phyloP scores from a whole-genome alignment of 1,284 basidiomycete genomes.

The Melampsora larici-populina region DNA sequence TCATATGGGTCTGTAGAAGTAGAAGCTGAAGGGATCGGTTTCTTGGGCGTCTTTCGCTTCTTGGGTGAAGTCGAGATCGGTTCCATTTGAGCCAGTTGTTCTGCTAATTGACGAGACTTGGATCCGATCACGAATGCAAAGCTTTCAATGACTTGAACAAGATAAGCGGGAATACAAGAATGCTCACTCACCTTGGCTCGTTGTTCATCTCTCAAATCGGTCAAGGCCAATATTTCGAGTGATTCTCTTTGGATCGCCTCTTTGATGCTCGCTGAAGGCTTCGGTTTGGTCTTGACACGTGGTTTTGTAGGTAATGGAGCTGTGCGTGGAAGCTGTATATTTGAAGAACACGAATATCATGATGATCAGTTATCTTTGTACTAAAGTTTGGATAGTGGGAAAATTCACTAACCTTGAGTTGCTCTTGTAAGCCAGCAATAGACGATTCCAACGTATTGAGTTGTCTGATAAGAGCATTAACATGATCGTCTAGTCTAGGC shows the following conservation, averaged over 20 bases:
- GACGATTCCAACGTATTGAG: slow-evolving; percentile 38
- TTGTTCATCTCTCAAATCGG: slow-evolving; percentile 41
- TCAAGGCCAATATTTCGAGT: slow-evolving; percentile 39
- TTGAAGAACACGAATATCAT: too few relatives aligned
- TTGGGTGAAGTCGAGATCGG: slow-evolving; percentile 13
- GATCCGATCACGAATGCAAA: background rate
- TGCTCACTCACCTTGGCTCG: slow-evolving; percentile 16
- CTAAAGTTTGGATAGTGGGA: background rate
- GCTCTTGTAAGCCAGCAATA: slow-evolving; percentile 27
- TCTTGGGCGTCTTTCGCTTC: slow-evolving; percentile 30
- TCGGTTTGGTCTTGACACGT: background rate
- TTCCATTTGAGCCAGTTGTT: slow-evolving; percentile 26
- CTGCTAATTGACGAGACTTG: slow-evolving; percentile 32
- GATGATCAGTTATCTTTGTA: background rate
- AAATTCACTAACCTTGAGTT: background rate
- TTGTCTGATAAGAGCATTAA: slow-evolving; percentile 31
- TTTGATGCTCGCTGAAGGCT: slow-evolving; percentile 6
- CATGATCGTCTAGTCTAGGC: slow-evolving; percentile 42
- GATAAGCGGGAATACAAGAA: background rate
- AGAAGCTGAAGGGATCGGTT: slow-evolving; percentile 20
- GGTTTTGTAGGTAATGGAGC: background rate
- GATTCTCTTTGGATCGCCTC: slow-evolving; percentile 36
- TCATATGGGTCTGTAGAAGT: slow-evolving; percentile 14
- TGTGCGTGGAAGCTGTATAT: background rate
- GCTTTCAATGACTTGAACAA: background rate